A percentile compares a stretch with the other conserved stretches of the same genome.
Conservation (phyloP, 225 moss, liverwort and hornwort genomes). For the Takakia lepidozioides region DNA sequence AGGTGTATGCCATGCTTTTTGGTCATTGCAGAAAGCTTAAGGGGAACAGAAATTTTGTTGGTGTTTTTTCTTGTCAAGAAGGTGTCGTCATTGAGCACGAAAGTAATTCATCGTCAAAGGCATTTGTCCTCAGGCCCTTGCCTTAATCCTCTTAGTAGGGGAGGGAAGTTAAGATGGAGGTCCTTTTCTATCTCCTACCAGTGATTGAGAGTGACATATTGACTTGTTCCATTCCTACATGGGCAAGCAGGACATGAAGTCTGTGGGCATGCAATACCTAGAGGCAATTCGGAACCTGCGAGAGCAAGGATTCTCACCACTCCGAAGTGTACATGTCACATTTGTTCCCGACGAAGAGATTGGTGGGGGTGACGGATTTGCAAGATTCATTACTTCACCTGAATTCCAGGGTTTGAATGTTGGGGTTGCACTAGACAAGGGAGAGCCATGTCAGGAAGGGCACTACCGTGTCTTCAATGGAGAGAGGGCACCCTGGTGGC, state of each 20-base stretch:
- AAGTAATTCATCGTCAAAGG: no score
- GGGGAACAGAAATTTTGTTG: no score
- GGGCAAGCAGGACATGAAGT: slow-evolving; percentile 56
- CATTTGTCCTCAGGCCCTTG: no score
- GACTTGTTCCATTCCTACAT: not conserved
- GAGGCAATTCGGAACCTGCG: slow-evolving; percentile 59
- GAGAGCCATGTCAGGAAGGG: slow-evolving; percentile 22
- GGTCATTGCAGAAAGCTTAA: no score
- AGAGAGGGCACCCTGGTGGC: slow-evolving; percentile 56
- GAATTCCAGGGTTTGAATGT: slow-evolving; percentile 51
- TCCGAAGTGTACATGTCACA: slow-evolving; percentile 52
- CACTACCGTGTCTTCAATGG: slow-evolving; percentile 26
- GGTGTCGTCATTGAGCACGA: no score
- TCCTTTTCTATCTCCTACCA: no score
- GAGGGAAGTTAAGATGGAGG: no score
- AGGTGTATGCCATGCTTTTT: no score
- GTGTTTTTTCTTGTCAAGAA: no score
- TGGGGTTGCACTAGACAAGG: slow-evolving; percentile 52
- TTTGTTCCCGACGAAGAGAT: slow-evolving; percentile 85
- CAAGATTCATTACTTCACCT: slow-evolving; percentile 23
- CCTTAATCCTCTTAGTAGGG: no score
- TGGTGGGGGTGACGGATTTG: slow-evolving; percentile 58
- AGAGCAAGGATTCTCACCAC: slow-evolving; percentile 18
- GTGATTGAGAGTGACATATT: no score
- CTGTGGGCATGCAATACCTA: slow-evolving; percentile 74